Evolutionary conservation across 148 eudicot species (phyloP).

Genomic region (Heliamphora exappendiculata): DNA sequence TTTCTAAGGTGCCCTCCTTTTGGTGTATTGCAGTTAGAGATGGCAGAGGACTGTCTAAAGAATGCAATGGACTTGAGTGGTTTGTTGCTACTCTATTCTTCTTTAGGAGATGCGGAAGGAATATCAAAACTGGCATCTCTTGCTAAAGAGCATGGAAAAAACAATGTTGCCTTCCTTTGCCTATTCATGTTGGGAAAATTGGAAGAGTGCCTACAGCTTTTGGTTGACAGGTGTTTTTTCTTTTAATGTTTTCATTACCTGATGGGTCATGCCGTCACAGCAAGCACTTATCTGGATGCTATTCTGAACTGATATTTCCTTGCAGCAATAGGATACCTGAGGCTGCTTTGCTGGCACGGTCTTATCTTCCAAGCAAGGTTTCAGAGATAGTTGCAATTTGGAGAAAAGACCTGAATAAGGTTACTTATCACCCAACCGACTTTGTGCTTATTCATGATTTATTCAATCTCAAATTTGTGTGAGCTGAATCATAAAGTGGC

Average conservation of each 20-base stretch:
- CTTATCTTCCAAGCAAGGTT: conserved; percentile 95
- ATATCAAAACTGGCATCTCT: conserved; percentile 63
- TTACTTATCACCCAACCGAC: conserved; percentile 9
- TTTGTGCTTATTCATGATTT: background rate
- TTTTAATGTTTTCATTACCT: conserved; percentile 1
- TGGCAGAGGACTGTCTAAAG: conserved; percentile 91
- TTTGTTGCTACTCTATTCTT: conserved; percentile 84
- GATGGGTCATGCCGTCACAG: background rate
- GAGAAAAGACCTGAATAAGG: conserved; percentile 95
- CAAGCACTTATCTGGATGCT: background rate
- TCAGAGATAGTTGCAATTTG: conserved; percentile 83
- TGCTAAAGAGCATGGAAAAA: conserved; percentile 84
- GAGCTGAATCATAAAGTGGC: conserved; percentile 1
- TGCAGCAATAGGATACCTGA: conserved; percentile 95
- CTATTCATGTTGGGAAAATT: conserved; percentile 83
- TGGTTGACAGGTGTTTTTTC: conserved; percentile 67
- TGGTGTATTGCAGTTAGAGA: conserved; percentile 59
- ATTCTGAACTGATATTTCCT: conserved; percentile 19
- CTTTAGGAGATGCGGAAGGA: conserved; percentile 94
- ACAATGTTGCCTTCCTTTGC: conserved; percentile 90
- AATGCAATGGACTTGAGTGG: conserved; percentile 94
- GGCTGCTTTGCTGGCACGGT: conserved; percentile 95
- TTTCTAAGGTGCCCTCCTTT: background rate
- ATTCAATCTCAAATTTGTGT: background rate
- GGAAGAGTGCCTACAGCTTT: conserved; percentile 88